Percentiles rank a stretch among this genome's conserved stretches.
Conservation (phyloP, 805 yeast genomes). For the Hanseniaspora taiwanica region DNA sequence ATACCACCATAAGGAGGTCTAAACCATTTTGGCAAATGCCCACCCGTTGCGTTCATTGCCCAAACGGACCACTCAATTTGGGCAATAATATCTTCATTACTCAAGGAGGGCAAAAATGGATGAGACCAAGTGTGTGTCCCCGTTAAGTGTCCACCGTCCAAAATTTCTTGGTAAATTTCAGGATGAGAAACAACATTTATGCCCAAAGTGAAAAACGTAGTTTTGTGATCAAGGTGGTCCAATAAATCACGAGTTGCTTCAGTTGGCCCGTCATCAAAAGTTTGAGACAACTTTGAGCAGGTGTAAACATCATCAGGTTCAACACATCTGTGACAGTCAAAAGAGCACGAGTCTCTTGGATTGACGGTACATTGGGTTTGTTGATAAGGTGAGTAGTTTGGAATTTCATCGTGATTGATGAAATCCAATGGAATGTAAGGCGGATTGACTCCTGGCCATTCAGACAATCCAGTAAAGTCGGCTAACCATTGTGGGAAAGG, state of each 20-base stretch:
- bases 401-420: conserved; percentile 43
- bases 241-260: conserved; percentile 52
- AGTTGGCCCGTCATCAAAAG: conserved; percentile 94
- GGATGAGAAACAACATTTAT: conserved; percentile 68
- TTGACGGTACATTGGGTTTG: conserved; percentile 48
- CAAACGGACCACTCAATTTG: conserved; percentile 91
- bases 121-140: conserved; percentile 94
- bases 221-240: conserved; percentile 32
- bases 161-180: conserved; percentile 46
- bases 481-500: conserved; percentile 74
- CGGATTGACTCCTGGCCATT: conserved; percentile 83
- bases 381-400: conserved; percentile 33
- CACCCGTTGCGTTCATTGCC: conserved; percentile 94
- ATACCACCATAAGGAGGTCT: conserved; percentile 96
- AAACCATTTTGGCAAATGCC: conserved; percentile 81
- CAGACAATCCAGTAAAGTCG: conserved; percentile 54
- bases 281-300: conserved; percentile 66
- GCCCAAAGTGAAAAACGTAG: conserved; percentile 83
- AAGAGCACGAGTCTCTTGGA: conserved; percentile 51
- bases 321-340: conserved; percentile 74
- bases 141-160: conserved; percentile 56
- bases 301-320: conserved; percentile 63
- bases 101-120: conserved; percentile 61
- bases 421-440: conserved; percentile 77
- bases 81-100: conserved; percentile 74